Evolutionary conservation across 208 protist species (phyloP).

Genomic region (Crithidia mellificae): DNA sequence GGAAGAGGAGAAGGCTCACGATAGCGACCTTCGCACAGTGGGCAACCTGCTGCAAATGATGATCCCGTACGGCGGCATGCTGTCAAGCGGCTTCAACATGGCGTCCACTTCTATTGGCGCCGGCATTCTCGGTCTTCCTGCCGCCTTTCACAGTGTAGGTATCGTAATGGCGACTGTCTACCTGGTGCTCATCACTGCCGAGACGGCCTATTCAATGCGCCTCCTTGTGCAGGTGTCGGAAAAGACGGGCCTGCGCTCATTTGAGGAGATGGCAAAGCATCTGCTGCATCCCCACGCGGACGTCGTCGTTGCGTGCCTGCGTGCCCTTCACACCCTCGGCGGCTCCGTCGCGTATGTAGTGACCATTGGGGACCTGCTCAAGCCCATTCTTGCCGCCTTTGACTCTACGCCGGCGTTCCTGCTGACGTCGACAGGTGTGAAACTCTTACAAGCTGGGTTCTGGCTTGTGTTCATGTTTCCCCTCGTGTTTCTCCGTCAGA

Average conservation of each 20-base stretch:
- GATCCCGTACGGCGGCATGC: slow-evolving; percentile 46
- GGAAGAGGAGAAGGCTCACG: neutral
- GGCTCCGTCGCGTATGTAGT: slow-evolving; percentile 73
- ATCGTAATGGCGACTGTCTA: slow-evolving; percentile 45
- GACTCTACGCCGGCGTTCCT: slow-evolving; percentile 37
- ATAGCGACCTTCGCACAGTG: slow-evolving; percentile 3
- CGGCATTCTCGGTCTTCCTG: slow-evolving; percentile 60
- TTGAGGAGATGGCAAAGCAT: slow-evolving; percentile 37
- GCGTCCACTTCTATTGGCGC: slow-evolving; percentile 54
- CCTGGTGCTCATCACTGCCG: slow-evolving; percentile 38
- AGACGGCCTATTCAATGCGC: slow-evolving; percentile 72
- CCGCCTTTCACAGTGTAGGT: slow-evolving; percentile 66
- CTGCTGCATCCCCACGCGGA: slow-evolving; percentile 27
- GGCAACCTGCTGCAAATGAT: slow-evolving; percentile 25
- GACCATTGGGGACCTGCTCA: slow-evolving; percentile 56
- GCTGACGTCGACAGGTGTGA: slow-evolving; percentile 35
- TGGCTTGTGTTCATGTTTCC: slow-evolving; percentile 72
- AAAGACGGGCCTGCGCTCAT: slow-evolving; percentile 41
- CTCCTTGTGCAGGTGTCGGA: slow-evolving; percentile 43
- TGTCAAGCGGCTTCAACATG: slow-evolving; percentile 49
- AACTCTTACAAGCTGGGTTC: slow-evolving; percentile 30
- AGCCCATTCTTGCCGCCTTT: slow-evolving; percentile 40
- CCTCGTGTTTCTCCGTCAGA: slow-evolving; percentile 53
- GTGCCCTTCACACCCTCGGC: slow-evolving; percentile 53
- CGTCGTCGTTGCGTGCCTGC: slow-evolving; percentile 37